Base-by-base conservation (phyloP, 2,329 filamentous ascomycete genomes). In the Leptographium galeiforme region DNA sequence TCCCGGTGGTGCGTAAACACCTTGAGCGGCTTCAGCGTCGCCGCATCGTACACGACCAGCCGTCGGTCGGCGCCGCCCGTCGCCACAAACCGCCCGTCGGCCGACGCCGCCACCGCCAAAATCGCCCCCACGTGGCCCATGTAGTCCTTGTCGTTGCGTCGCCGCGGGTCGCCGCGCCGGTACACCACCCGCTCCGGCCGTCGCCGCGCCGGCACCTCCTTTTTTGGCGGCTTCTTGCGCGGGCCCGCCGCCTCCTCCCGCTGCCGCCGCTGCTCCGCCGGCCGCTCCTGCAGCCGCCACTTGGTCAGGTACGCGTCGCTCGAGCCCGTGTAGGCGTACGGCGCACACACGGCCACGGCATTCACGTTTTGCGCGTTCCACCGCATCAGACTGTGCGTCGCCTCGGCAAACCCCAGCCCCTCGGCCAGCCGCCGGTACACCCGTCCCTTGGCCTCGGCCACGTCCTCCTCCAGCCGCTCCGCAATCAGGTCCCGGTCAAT, bases 1-100 rank as follows among this genome's bases (percentile, higher is more conserved):
- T 94, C 93, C 56, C 93, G 82, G 70, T 98, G 93, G 56, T 95
- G 89, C n/a, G 81, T 82, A 66, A 97, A 95, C 4, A 91, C 82
- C 61, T 85, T 85, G 60, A 94, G 70, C 0, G 89, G 87, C 51
- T 79, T 85, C 49, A 98, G 75, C 1, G 83, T 85, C 51, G 79
- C 79, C 12, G 89, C 86, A 60, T 95, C 83, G 85, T 91, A 95
- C 58, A 97, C 82, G 52, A 97, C 86, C 47, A 98, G 73, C 52
- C 85, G 84, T 56, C 82, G 81, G 67, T 97, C 91, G 58, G 81
- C 78, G 50, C 91, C 91, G 50, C 91, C 93, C 0, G 93, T 97
- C 8, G 86, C 93, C 50, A 98, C 81, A 59, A 84, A 97, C 66
- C 87, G 89, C 38, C 93, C 93, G 56, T 95, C 90, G 47, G 89